Evolutionary conservation across 1,284 basidiomycete species (phyloP).

Genomic region (Ganoderma boninense): DNA sequence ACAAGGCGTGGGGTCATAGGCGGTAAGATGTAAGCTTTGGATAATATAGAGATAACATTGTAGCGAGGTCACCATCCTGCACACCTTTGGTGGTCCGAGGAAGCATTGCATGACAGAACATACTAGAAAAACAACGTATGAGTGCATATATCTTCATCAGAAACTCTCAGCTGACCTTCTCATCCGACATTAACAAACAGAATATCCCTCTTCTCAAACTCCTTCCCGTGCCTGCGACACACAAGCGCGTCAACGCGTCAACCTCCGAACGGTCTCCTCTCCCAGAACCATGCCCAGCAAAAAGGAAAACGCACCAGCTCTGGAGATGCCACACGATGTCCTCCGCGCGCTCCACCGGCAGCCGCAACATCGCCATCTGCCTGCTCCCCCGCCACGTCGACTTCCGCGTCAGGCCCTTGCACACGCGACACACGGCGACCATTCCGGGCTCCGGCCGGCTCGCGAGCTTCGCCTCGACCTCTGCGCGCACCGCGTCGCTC

Average conservation of each 20-base stretch:
- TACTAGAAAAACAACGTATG: not conserved
- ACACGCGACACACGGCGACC: not conserved
- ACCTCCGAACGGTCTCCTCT: too few relatives aligned
- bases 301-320: not conserved
- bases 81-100: too few relatives aligned
- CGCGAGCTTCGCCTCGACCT: not conserved
- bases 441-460: not conserved
- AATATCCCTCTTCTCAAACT: conserved; percentile 22
- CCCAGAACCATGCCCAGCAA: too few relatives aligned
- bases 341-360: not conserved
- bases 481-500: not conserved
- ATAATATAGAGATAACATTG: too few relatives aligned
- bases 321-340: not conserved
- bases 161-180: not conserved
- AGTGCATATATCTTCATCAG: not conserved
- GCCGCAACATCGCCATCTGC: not conserved
- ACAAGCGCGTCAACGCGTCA: not conserved
- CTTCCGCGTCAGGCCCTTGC: not conserved
- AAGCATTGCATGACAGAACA: too few relatives aligned
- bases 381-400: not conserved
- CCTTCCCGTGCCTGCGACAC: conserved; percentile 17
- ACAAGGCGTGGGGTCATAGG: too few relatives aligned
- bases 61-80: too few relatives aligned
- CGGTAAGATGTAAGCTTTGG: too few relatives aligned
- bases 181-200: not conserved